A percentile compares a stretch with the other conserved stretches of the same genome.
Evolutionary conservation across 1,284 basidiomycete genomes (phyloP).

Genomic region (Peniophora sp.): DNA sequence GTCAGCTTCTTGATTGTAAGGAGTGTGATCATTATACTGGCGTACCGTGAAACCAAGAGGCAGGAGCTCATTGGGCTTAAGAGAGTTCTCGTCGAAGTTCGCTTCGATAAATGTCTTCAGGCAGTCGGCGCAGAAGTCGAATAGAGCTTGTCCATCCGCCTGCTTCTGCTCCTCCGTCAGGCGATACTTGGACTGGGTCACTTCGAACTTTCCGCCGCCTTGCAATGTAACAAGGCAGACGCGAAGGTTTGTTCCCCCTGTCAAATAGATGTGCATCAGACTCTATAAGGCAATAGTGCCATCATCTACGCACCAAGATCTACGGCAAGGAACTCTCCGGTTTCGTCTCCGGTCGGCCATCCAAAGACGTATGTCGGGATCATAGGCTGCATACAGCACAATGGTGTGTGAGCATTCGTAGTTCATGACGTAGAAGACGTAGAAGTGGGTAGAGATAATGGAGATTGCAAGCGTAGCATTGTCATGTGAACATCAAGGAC

Average conservation of each 20-base stretch:
- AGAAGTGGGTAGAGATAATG: slow-evolving; percentile 8
- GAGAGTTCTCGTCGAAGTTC: slow-evolving; percentile 57
- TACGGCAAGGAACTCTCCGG: slow-evolving; percentile 86
- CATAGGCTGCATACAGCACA: slow-evolving; percentile 58
- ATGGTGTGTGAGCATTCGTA: background rate
- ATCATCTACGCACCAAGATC: slow-evolving; percentile 68
- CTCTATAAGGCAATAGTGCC: background rate
- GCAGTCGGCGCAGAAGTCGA: slow-evolving; percentile 97
- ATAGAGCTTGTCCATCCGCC: slow-evolving; percentile 88
- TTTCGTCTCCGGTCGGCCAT: slow-evolving; percentile 89
- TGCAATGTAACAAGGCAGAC: slow-evolving; percentile 93
- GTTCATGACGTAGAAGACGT: slow-evolving; percentile 4
- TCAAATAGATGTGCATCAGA: slow-evolving; percentile 1
- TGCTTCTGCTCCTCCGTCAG: slow-evolving; percentile 98
- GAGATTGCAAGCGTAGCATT: too few relatives aligned
- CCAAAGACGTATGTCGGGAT: slow-evolving; percentile 97
- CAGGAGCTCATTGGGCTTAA: slow-evolving; percentile 66
- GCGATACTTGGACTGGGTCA: slow-evolving; percentile 96
- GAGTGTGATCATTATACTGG: slow-evolving; percentile 8
- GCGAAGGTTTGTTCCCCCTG: slow-evolving; percentile 92
- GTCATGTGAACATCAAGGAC: too few relatives aligned
- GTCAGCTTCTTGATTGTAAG: background rate
- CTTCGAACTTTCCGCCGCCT: slow-evolving; percentile 93
- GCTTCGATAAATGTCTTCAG: slow-evolving; percentile 83
- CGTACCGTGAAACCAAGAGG: slow-evolving; percentile 91